Conservation (phyloP, 176 grass and related monocot species). For the Echinochloa phyllopogon region DNA sequence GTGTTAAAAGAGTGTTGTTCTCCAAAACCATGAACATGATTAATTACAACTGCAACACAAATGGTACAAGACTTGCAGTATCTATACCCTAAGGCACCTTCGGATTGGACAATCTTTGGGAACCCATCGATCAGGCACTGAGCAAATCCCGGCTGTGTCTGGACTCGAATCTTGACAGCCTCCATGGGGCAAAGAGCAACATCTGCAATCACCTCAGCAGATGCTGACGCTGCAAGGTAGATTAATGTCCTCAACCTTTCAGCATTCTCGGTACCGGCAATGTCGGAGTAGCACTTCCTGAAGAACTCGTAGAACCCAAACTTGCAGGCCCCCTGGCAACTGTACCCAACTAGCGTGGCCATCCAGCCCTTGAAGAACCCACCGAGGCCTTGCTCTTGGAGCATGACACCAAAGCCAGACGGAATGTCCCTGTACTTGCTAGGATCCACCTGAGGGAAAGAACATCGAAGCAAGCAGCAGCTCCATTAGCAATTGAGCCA, state of each 20-base stretch:
- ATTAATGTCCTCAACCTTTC: constrained; percentile 60
- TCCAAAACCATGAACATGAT: constrained; percentile 11
- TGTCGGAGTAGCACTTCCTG: constrained; percentile 79
- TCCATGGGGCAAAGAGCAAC: constrained; percentile 92
- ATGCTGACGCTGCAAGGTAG: constrained; percentile 79
- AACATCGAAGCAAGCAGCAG: constrained; percentile 22
- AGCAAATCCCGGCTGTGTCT: constrained; percentile 80
- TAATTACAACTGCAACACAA: constrained; percentile 22
- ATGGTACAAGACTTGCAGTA: constrained; percentile 31
- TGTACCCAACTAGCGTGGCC: constrained; percentile 84
- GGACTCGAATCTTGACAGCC: constrained; percentile 85
- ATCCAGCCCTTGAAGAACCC: constrained; percentile 91
- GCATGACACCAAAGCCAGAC: constrained; percentile 58
- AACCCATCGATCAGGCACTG: constrained; percentile 70
- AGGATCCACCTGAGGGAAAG: constrained; percentile 70
- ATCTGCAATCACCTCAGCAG: constrained; percentile 81
- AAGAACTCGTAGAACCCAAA: constrained; percentile 97
- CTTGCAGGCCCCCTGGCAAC: constrained; percentile 84
- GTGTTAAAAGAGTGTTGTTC: constrained; percentile 29
- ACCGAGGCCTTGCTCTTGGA: constrained; percentile 76
- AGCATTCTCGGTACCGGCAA: constrained; percentile 56
- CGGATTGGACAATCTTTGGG: constrained; percentile 72
- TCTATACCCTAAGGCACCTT: constrained; percentile 84
- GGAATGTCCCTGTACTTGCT: constrained; percentile 73
- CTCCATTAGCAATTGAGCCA: neutral